A percentile compares a stretch with the other conserved stretches of the same genome.
phyloP scores from a whole-genome alignment of 306 rosid genomes.

The Trifolium repens region DNA sequence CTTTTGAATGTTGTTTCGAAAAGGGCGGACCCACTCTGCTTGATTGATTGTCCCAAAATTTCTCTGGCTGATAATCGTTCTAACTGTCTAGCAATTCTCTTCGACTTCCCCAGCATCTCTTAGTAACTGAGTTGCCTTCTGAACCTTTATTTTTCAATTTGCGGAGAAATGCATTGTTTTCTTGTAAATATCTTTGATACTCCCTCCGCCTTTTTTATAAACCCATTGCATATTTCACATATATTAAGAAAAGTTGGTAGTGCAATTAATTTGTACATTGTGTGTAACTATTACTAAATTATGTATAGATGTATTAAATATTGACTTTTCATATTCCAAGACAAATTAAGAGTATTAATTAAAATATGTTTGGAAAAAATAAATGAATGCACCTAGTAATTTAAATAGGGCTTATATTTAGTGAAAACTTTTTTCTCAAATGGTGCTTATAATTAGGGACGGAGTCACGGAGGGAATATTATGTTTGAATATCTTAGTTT shows the following conservation, averaged over 20 bases:
- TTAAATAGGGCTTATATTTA: neutral
- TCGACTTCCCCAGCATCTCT: neutral
- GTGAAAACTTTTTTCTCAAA: neutral
- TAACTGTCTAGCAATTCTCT: neutral
- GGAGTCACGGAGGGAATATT: neutral
- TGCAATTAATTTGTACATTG: too few species aligned
- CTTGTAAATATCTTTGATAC: too few species aligned
- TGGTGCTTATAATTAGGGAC: neutral
- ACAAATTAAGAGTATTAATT: too few species aligned
- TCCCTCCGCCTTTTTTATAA: too few species aligned
- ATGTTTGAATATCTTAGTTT: neutral
- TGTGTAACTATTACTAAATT: too few species aligned
- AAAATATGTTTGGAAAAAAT: too few species aligned
- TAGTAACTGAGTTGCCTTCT: neutral
- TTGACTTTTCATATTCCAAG: too few species aligned
- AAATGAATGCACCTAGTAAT: neutral
- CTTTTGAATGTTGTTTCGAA: neutral
- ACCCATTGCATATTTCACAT: too few species aligned
- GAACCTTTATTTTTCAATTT: too few species aligned
- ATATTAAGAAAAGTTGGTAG: too few species aligned
- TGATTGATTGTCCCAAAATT: neutral
- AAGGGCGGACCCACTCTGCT: neutral
- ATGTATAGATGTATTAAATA: too few species aligned
- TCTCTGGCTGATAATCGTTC: neutral
- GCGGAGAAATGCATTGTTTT: too few species aligned